Conservation (phyloP, 768 basidiomycete genomes). For the Pleurotus sapidus region DNA sequence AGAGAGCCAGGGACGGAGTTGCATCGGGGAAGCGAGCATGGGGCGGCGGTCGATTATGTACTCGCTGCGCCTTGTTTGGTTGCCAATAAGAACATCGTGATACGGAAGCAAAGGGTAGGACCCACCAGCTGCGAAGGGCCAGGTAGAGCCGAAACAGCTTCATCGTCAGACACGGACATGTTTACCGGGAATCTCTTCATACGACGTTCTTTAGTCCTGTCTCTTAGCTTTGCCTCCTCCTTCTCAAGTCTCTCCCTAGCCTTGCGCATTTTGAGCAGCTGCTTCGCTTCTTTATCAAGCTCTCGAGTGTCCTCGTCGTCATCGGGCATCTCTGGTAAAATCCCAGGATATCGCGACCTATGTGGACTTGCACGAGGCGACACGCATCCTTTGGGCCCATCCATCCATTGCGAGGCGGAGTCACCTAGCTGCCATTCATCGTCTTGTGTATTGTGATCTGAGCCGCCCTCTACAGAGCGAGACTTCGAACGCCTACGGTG, state of each 20-base stretch:
- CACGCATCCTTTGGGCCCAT: background rate
- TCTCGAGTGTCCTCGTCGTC: slow-evolving; percentile 33
- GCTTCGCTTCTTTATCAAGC: slow-evolving; percentile 30
- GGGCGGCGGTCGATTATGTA: too few species aligned
- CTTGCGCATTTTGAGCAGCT: slow-evolving; percentile 16
- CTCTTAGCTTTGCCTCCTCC: slow-evolving; percentile 11
- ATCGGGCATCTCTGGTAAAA: slow-evolving; percentile 37
- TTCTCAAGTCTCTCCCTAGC: slow-evolving; percentile 16
- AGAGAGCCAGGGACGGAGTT: too few species aligned
- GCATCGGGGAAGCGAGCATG: too few species aligned
- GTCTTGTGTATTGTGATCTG: slow-evolving; percentile 19
- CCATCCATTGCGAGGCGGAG: background rate
- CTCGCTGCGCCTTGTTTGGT: too few species aligned
- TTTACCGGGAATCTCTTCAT: slow-evolving; percentile 20
- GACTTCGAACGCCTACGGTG: slow-evolving; percentile 17
- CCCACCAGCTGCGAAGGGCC: slow-evolving; percentile 8
- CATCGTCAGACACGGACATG: background rate
- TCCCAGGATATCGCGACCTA: slow-evolving; percentile 25
- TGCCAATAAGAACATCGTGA: background rate
- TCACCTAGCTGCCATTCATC: slow-evolving; percentile 19
- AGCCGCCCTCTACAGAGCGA: slow-evolving; percentile 26
- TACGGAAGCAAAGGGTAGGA: slow-evolving; percentile 1
- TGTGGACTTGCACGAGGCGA: background rate
- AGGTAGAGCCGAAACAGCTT: background rate
- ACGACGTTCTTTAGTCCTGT: slow-evolving; percentile 13